Evolutionary conservation across 805 yeast species (phyloP).

Genomic region (Cyberlindnera euphorbiae): DNA sequence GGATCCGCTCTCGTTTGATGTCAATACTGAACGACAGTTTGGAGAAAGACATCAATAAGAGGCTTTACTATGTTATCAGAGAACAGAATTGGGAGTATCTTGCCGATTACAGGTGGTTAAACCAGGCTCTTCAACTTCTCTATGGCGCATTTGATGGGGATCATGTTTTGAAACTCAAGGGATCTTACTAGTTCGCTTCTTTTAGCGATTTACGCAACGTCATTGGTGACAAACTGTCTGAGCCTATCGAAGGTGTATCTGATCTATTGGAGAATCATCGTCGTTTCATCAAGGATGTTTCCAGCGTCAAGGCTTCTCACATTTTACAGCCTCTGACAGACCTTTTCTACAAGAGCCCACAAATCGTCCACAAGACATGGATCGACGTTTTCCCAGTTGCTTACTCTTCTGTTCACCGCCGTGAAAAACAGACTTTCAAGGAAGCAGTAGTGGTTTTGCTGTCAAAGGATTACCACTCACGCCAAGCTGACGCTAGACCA

Average conservation of each 20-base stretch:
- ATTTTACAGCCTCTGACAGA: constrained; percentile 71
- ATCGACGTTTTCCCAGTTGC: constrained; percentile 76
- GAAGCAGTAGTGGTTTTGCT: constrained; percentile 72
- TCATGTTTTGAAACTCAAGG: constrained; percentile 40
- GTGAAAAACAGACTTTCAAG: constrained; percentile 82
- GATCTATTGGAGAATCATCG: constrained; percentile 28
- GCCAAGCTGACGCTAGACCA: constrained; percentile 82
- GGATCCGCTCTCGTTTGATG: constrained; percentile 75
- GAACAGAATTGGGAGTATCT: constrained; percentile 97
- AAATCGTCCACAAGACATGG: constrained; percentile 82
- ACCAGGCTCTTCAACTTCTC: constrained; percentile 84
- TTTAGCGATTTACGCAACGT: constrained; percentile 36
- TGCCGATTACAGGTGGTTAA: constrained; percentile 91
- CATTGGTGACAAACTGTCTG: constrained; percentile 20
- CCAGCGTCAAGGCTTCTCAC: constrained; percentile 47
- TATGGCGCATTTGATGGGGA: constrained; percentile 69
- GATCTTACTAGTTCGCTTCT: constrained; percentile 50
- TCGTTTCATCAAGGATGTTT: constrained; percentile 24
- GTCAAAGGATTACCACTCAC: constrained; percentile 87
- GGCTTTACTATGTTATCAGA: constrained; percentile 80
- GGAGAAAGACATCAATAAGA: constrained; percentile 70
- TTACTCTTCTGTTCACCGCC: constrained; percentile 64
- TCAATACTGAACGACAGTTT: constrained; percentile 69
- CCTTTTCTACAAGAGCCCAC: constrained; percentile 75
- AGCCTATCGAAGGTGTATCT: constrained; percentile 26